A percentile compares a stretch with the other conserved stretches of the same genome.
Conservation (phyloP, 1,139 yeast species). For the Candida smagusa region DNA sequence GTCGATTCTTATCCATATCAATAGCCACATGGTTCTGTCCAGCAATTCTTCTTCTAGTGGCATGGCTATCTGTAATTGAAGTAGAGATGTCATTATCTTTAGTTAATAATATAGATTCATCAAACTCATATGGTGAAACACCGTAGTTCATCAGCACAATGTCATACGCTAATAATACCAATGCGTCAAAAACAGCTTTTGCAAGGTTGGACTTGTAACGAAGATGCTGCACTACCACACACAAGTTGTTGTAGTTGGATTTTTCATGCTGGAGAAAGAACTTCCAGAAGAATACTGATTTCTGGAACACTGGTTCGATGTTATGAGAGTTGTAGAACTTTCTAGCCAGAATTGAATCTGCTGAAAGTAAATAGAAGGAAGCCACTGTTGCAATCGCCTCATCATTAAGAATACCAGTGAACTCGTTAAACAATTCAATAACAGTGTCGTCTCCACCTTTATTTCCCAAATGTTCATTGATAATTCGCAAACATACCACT, state of each 20-base stretch:
- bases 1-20: slow-evolving; percentile 11
- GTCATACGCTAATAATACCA: slow-evolving; percentile 18
- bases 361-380: slow-evolving; percentile 16
- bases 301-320: slow-evolving; percentile 30
- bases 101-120: slow-evolving; percentile 18
- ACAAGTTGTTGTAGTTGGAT: slow-evolving; percentile 41
- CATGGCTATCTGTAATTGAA: slow-evolving; percentile 24
- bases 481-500: slow-evolving; percentile 14
- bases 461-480: slow-evolving; percentile 19
- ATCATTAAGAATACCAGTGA: slow-evolving; percentile 19
- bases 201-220: slow-evolving; percentile 47
- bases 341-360: slow-evolving; percentile 19
- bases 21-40: slow-evolving; percentile 18
- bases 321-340: slow-evolving; percentile 42
- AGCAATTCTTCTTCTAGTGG: slow-evolving; percentile 23
- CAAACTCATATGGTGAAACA: slow-evolving; percentile 7
- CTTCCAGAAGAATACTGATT: slow-evolving; percentile 53
- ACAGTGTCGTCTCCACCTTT: not conserved
- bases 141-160: slow-evolving; percentile 24
- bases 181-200: slow-evolving; percentile 40
- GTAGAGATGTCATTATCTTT: slow-evolving; percentile 25
- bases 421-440: slow-evolving; percentile 1
- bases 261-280: slow-evolving; percentile 53
- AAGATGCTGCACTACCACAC: slow-evolving; percentile 40
- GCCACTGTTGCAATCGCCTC: slow-evolving; percentile 29